These are phyloP conservation scores for Starmerella apicola DNA, from an alignment of 805 yeast genomes.

Conservation along the genomic window DNA sequence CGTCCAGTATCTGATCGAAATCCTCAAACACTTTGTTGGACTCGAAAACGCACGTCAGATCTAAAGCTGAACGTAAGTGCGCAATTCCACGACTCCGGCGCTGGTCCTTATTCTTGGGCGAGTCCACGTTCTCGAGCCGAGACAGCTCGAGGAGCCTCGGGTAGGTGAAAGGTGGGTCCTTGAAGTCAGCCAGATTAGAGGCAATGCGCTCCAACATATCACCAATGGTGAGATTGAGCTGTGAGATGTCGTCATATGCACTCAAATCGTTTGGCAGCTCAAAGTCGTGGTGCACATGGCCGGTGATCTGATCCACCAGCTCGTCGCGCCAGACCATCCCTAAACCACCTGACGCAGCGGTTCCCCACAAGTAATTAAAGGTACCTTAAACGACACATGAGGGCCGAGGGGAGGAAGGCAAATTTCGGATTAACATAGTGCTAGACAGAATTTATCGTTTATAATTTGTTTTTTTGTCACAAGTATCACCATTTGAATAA, in stretches of 20 bases:
- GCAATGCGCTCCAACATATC: background rate
- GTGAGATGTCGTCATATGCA: background rate
- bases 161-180: constrained; percentile 8
- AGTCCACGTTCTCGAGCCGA: background rate
- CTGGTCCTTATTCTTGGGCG: constrained; percentile 1
- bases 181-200: background rate
- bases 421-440: no score
- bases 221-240: background rate
- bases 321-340: constrained; percentile 1
- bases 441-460: no score
- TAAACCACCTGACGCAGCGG: no score
- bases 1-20: constrained; percentile 20
- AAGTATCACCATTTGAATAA: no score
- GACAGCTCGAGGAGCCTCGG: constrained; percentile 6
- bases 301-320: background rate
- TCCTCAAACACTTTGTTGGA: constrained; percentile 12
- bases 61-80: constrained; percentile 3
- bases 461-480: no score
- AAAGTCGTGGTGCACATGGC: constrained; percentile 1
- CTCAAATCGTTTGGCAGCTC: background rate
- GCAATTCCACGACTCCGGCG: constrained; percentile 1
- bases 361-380: no score
- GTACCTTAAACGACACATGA: no score
- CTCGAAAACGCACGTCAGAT: constrained; percentile 2
- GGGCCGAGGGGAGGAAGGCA: no score